Percentiles rank a stretch among this genome's conserved stretches.
Evolutionary conservation across 768 basidiomycete genomes (phyloP).

Genomic region (Postia placenta): DNA sequence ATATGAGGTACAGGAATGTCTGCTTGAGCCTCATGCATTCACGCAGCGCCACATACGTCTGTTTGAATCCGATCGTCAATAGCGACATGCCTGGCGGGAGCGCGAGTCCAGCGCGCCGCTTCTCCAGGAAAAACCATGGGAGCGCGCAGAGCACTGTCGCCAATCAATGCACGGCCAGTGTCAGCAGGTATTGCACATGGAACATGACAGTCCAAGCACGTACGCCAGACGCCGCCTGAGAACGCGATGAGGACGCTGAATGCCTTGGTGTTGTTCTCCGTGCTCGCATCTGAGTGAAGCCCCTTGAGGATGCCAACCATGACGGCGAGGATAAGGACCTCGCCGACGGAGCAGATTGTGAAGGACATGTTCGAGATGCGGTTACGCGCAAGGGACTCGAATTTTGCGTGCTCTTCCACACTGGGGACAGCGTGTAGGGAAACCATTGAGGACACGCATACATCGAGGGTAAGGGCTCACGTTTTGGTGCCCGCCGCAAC

Average conservation of each 20-base stretch:
- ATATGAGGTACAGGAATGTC: slow-evolving; percentile 67
- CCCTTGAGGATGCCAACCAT: slow-evolving; percentile 75
- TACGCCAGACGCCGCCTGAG: slow-evolving; percentile 71
- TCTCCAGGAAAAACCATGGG: slow-evolving; percentile 71
- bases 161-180: too few species aligned
- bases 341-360: slow-evolving; percentile 61
- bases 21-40: slow-evolving; percentile 68
- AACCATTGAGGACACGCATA: neutral
- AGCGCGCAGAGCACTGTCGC: slow-evolving; percentile 55
- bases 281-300: slow-evolving; percentile 51
- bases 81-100: slow-evolving; percentile 50
- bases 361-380: slow-evolving; percentile 74
- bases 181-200: too few species aligned
- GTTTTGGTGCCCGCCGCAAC: slow-evolving; percentile 38
- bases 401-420: slow-evolving; percentile 43
- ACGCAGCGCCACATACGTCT: slow-evolving; percentile 53
- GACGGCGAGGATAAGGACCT: slow-evolving; percentile 60
- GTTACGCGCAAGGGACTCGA: slow-evolving; percentile 64
- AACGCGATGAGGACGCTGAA: slow-evolving; percentile 78
- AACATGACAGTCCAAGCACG: slow-evolving; percentile 24
- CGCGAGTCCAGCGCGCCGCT: slow-evolving; percentile 57
- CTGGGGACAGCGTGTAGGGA: slow-evolving; percentile 17
- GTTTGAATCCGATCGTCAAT: slow-evolving; percentile 61
- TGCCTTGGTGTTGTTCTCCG: slow-evolving; percentile 68
- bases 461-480: slow-evolving; percentile 27